These are phyloP conservation scores for Petunia secreta DNA, from an alignment of 257 asterid species.

Conservation along the genomic window DNA sequence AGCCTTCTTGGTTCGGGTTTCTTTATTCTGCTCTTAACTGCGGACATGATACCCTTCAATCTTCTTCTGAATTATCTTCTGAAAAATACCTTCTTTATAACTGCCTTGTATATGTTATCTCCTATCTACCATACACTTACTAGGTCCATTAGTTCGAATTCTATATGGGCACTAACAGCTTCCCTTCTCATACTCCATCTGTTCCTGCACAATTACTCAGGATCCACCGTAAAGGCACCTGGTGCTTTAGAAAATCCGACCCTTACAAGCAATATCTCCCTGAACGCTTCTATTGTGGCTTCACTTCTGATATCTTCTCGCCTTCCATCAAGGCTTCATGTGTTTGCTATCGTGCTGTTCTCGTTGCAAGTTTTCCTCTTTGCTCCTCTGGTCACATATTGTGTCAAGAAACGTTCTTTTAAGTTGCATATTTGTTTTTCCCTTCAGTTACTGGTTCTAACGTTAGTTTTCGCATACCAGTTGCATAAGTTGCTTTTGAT, in stretches of 20 bases:
- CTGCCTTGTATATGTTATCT: slow-evolving; percentile 70
- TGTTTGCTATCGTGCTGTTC: slow-evolving; percentile 77
- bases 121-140: slow-evolving; percentile 87
- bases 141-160: slow-evolving; percentile 83
- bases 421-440: slow-evolving; percentile 72
- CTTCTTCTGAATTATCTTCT: slow-evolving; percentile 61
- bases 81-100: slow-evolving; percentile 68
- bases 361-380: slow-evolving; percentile 89
- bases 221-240: slow-evolving; percentile 56
- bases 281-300: slow-evolving; percentile 84
- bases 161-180: slow-evolving; percentile 90
- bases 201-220: slow-evolving; percentile 51
- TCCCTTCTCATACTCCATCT: slow-evolving; percentile 57
- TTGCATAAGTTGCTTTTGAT: slow-evolving; percentile 66
- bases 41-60: slow-evolving; percentile 58
- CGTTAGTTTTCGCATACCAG: slow-evolving; percentile 49
- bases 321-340: slow-evolving; percentile 86
- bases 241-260: slow-evolving; percentile 63
- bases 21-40: slow-evolving; percentile 65
- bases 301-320: slow-evolving; percentile 89
- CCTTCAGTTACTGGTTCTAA: slow-evolving; percentile 52
- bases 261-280: slow-evolving; percentile 47
- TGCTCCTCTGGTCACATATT: slow-evolving; percentile 75
- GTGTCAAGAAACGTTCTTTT: slow-evolving; percentile 71
- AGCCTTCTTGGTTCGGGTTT: slow-evolving; percentile 74